Percentiles rank a stretch among this genome's conserved stretches.
Evolutionary conservation across 768 basidiomycete genomes (phyloP).

Genomic region (Trichaptum fuscoviolaceum): DNA sequence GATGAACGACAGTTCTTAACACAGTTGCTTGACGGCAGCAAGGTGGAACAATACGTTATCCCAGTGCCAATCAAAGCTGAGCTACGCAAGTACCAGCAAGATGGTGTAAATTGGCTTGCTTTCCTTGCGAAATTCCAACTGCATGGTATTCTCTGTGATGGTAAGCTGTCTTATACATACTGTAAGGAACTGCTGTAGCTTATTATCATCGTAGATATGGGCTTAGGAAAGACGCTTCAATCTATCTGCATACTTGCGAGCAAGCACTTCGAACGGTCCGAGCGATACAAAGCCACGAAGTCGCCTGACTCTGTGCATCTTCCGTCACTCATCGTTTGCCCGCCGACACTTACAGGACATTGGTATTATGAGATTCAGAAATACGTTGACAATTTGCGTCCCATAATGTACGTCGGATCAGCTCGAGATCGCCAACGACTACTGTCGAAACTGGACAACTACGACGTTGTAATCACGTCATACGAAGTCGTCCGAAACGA

Average conservation of each 20-base stretch:
- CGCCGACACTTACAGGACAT: constrained; percentile 95
- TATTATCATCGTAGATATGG: constrained; percentile 71
- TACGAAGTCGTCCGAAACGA: constrained; percentile 98
- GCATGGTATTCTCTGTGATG: constrained; percentile 97
- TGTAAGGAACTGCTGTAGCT: constrained; percentile 5
- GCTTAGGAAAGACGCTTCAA: constrained; percentile 95
- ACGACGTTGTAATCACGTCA: constrained; percentile 94
- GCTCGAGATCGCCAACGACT: constrained; percentile 73
- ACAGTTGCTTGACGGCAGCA: constrained; percentile 91
- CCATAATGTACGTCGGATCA: constrained; percentile 86
- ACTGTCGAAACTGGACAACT: constrained; percentile 54
- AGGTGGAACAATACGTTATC: constrained; percentile 85
- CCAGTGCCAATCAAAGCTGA: constrained; percentile 90
- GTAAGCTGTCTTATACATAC: constrained; percentile 36
- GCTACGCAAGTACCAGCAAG: constrained; percentile 94
- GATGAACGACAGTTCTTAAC: constrained; percentile 87
- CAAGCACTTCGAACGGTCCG: constrained; percentile 84
- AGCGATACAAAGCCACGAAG: constrained; percentile 57
- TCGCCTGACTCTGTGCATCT: constrained; percentile 79
- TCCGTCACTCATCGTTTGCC: constrained; percentile 93
- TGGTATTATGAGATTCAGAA: constrained; percentile 99
- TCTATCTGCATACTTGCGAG: constrained; percentile 95
- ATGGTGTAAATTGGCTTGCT: constrained; percentile 98
- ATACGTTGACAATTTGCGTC: constrained; percentile 78
- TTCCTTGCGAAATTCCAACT: constrained; percentile 97